Base-by-base conservation (phyloP, 2,329 filamentous ascomycete genomes). In the Aspergillus candidus region DNA sequence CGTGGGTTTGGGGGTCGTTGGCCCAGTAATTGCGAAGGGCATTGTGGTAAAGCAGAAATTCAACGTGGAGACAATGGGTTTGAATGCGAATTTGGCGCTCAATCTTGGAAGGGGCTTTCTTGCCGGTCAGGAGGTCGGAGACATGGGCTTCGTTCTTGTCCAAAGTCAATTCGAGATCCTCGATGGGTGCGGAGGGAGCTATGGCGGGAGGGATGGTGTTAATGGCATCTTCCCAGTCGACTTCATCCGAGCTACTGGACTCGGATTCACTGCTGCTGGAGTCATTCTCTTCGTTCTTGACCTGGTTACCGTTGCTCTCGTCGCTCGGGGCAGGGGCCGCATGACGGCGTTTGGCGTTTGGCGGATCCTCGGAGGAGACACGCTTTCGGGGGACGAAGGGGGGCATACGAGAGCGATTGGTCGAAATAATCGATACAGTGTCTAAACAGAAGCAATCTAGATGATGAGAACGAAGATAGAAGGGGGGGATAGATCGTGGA, bases 31-130 rank as follows among this genome's bases (percentile, higher is more conserved):
- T 96, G 34, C 87, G 80, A 11, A 93, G 68, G 0, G 87, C 79
- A 60, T 97, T 97, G 62, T 97, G 90, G 76, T 85, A 96, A 47
- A 98, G 76, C 12, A 98, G 72, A 41, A 82, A 79, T 61, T 94
- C 83, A 2, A 97, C 89, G 65, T 98, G 93, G 54, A 95, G 76
- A 55, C 87, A 86, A 65, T 98, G 93, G 1, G 88, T 89, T 3
- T 82, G 76, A 30, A 83, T 78, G 18, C 93, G 79, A 44, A 91
- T 85, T 48, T 82, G 78, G 40, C 88, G 80, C 60, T 96, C 88
- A 22, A 85, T 80, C 67, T 95, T 95, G 3, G 86, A 85, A 0
- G 87, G 86, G 0, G 88, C 90, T 61, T 91, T 95, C 66, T 88
- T 95, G 13, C 72, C 72, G 15, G 80, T 79, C 35, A 79, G 72